These are phyloP conservation scores for Russula lepida DNA, from an alignment of 768 basidiomycete species.

Conservation along the genomic window DNA sequence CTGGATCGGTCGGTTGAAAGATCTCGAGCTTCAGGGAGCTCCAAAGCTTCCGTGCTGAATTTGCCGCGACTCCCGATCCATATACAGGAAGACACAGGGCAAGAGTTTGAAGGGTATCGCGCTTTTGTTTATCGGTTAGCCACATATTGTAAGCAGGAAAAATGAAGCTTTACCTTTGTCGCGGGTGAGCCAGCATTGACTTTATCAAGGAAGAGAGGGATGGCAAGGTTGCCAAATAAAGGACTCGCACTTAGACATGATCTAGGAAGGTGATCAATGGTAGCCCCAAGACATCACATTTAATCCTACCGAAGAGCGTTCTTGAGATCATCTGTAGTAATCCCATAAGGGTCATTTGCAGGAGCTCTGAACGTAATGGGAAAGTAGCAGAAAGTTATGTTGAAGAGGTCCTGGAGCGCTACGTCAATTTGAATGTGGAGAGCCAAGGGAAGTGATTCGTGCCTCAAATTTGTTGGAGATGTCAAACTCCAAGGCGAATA, in stretches of 20 bases:
- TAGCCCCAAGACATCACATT: background rate
- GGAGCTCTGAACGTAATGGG: constrained; percentile 95
- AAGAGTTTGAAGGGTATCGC: constrained; percentile 78
- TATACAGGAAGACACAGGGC: constrained; percentile 75
- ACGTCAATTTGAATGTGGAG: background rate
- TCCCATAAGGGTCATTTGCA: constrained; percentile 88
- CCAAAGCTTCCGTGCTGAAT: constrained; percentile 75
- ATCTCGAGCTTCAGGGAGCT: constrained; percentile 91
- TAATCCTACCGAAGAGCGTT: constrained; percentile 50
- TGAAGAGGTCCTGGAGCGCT: constrained; percentile 69
- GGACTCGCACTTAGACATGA: constrained; percentile 72
- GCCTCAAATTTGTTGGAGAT: constrained; percentile 71
- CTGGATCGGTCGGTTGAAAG: constrained; percentile 79
- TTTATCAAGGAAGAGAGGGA: constrained; percentile 89
- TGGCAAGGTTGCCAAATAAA: constrained; percentile 72
- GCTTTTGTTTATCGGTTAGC: constrained; percentile 37
- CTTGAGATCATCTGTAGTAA: constrained; percentile 82
- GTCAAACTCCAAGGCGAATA: constrained; percentile 84
- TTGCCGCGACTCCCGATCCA: constrained; percentile 52
- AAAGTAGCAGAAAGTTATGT: constrained; percentile 96
- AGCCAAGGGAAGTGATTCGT: constrained; percentile 21
- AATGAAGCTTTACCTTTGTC: constrained; percentile 56
- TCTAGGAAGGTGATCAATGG: constrained; percentile 30
- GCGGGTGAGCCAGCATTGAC: constrained; percentile 69
- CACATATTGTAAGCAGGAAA: background rate